Conservation (phyloP, 495 filamentous ascomycete genomes). For the Neurospora intermedia region DNA sequence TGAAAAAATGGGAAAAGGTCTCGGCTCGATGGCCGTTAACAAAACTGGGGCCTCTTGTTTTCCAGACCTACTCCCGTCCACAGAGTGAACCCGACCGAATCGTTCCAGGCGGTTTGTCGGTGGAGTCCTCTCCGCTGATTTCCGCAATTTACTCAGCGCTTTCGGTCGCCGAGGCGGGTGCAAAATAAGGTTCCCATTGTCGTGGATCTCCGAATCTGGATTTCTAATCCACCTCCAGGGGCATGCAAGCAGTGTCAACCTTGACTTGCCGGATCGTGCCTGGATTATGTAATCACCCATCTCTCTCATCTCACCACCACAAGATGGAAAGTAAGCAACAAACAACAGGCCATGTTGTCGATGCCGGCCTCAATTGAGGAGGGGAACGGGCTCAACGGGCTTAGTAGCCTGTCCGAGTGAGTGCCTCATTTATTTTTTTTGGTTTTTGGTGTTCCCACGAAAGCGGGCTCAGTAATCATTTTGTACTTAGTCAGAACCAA, state of each 20-base stretch:
- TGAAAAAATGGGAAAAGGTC: not conserved
- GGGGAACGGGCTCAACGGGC: not conserved
- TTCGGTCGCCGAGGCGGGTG: not conserved
- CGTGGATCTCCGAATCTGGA: not conserved
- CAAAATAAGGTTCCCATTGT: not conserved
- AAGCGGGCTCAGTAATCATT: not conserved
- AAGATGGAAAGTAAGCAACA: not conserved
- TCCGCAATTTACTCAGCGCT: not conserved
- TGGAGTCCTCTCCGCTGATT: not conserved
- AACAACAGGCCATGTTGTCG: not conserved
- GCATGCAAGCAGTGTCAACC: not conserved
- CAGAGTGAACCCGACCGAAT: not conserved
- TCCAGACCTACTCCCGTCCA: too few relatives aligned
- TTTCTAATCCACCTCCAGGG: not conserved
- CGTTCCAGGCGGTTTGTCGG: not conserved
- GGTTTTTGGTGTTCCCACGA: not conserved
- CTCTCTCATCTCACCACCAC: not conserved
- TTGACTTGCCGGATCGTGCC: not conserved
- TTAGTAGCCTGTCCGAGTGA: not conserved
- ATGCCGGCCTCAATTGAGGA: not conserved
- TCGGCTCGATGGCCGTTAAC: not conserved
- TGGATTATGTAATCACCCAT: not conserved
- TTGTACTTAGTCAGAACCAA: not conserved
- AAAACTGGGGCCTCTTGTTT: not conserved
- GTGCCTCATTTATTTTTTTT: not conserved